Evolutionary conservation across 2,329 filamentous ascomycete species (phyloP), one percentile per base, ranked within the genome.

Genomic region (Boeremia exigua): DNA sequence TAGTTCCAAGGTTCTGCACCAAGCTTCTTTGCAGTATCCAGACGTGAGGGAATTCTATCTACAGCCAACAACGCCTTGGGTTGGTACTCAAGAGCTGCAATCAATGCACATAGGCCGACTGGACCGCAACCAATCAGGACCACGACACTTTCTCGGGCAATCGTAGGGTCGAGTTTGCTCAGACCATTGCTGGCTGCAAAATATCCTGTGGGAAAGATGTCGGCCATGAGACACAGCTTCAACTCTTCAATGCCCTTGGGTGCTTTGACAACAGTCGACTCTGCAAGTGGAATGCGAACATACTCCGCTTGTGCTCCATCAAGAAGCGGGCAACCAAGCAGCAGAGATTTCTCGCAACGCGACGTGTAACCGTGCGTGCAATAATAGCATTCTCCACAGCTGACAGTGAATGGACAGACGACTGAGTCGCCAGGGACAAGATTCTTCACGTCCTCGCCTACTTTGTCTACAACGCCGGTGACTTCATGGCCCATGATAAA

Each of bases 1-100:
- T 92, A 92, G 72, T 95, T 92, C 74, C 91, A 85, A 1, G 90
- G 87, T 74, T 92, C 90, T 4, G 90, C 92, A 2, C 92, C 92
- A 1, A 96, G 79, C 5, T 78, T 81, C 69, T 80, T 83, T 25
- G 92, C 92, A 44, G 89, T 79, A 48, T 88, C 85, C 43, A 96
- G 80, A 52, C 92, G 82, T 58, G 85, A 86, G 3, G 88, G 85
- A 14, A 95, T 84, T 12, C 87, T 86, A 75, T 96, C 91, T 46
- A 95, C 83, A 7, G 90, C 90, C 60, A 95, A 86, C 1, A 94
- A 73, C 66, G 89, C 82, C 71, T 86, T 88, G 1, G 91, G 90
- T 63, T 86, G 84, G 73, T 86, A 87, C 65, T 90, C 85, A 17
- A 88, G 78, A 4, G 88, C 88, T 51, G 90, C 88, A 54, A 92